Evolutionary conservation across 2,329 filamentous ascomycete genomes (phyloP), one percentile per base, ranked within the genome.

Genomic region (Stylonectria norvegica): DNA sequence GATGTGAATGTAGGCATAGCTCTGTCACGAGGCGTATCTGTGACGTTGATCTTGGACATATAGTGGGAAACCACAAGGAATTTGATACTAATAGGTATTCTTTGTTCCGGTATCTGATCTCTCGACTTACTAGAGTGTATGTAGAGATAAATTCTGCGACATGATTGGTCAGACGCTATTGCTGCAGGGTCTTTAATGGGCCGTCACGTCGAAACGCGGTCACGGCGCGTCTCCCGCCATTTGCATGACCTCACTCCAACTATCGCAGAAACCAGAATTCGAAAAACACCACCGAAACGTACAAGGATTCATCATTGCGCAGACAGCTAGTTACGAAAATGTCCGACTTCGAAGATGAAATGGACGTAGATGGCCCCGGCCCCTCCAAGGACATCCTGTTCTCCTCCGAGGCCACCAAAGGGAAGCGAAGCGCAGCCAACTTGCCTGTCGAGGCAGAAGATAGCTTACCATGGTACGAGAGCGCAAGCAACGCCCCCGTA

Each of bases 361-460:
- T 81, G 78, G 77, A 81, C 52, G 65, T 81, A 25, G 78, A 81
- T 53, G 71, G 61, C 49, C 70, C 72, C 17, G 59, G 64, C 19
- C 54, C 63, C 25, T 67, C 68, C 47, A 71, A 69, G 43, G 72
- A 75, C 53, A 64, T 80, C 42, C 66, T 63, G 41, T 96, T 96
- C 67, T 86, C 82, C 40, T 85, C 87, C 18, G 82, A 86, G 48
- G 79, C 81, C 53, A 79, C 76, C 49, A 95, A 96, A 66, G 90
- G 91, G 62, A 97, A 97, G 69, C 80, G 89, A 57, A 91, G 85
- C 56, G 88, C 88, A 34, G 91, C 91, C 27, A 95, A 98, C 62
- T 72, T 98, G 35, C 93, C 93, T 0, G 82, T 98, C 5, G 89
- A 95, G 66, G 89, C 90, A 35, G 88, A 95, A 65, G 93, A 98